Evolutionary conservation across 257 asterid species (phyloP).

Genomic region (Ajuga chamaepitys): DNA sequence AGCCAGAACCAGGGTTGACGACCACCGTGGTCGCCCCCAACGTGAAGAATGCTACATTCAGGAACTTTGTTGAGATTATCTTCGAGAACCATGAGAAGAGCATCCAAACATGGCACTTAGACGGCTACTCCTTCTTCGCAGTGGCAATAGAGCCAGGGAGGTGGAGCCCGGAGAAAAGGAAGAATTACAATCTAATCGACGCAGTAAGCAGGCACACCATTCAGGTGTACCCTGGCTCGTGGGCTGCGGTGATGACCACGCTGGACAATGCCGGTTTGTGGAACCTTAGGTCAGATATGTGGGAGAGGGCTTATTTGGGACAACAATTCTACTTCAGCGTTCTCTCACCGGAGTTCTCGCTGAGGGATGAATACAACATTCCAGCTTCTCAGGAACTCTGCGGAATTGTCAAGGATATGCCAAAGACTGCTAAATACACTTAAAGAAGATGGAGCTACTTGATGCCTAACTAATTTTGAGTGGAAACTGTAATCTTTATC

Average conservation of each 20-base stretch:
- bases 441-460: not conserved
- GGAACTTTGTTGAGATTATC: conserved; percentile 40
- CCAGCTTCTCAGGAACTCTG: conserved; percentile 31
- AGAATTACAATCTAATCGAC: conserved; percentile 39
- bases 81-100: conserved; percentile 47
- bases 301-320: conserved; percentile 48
- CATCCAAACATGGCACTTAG: conserved; percentile 46
- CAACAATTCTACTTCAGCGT: conserved; percentile 47
- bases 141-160: conserved; percentile 48
- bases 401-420: conserved; percentile 33
- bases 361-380: conserved; percentile 47
- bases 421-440: conserved; percentile 32
- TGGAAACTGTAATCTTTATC: not conserved
- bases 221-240: conserved; percentile 54
- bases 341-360: conserved; percentile 31
- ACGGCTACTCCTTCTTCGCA: conserved; percentile 50
- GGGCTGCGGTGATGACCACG: conserved; percentile 52
- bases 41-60: conserved; percentile 37
- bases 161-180: conserved; percentile 53
- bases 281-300: conserved; percentile 50
- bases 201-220: conserved; percentile 49
- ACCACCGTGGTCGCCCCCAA: conserved; percentile 22
- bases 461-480: no score
- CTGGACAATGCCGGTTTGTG: conserved; percentile 57
- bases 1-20: conserved; percentile 13